Conservation (phyloP, 306 rosid genomes). For the Dalbergia cultrata region DNA sequence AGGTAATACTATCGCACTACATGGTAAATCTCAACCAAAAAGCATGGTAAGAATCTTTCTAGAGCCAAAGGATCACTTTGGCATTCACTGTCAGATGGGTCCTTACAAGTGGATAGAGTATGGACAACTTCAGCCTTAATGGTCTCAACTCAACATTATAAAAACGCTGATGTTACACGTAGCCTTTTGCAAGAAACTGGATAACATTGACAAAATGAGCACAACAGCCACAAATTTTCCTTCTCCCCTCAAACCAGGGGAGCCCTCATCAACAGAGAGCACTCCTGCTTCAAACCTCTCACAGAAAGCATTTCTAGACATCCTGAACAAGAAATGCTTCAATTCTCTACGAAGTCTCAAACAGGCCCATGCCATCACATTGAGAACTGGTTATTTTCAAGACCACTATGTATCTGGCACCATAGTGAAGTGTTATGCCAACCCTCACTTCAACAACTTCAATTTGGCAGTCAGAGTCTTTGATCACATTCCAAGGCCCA, state of each 20-base stretch:
- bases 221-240: slow-evolving; percentile 59
- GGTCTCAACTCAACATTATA: not conserved
- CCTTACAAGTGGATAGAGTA: no score
- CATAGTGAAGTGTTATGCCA: slow-evolving; percentile 55
- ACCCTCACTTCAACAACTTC: slow-evolving; percentile 51
- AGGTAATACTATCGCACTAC: not conserved
- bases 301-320: slow-evolving; percentile 59
- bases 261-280: slow-evolving; percentile 32
- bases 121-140: no score
- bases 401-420: slow-evolving; percentile 72
- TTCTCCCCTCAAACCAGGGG: slow-evolving; percentile 36
- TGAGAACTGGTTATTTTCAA: slow-evolving; percentile 62
- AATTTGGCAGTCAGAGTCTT: slow-evolving; percentile 60
- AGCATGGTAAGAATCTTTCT: not conserved
- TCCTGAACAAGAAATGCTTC: slow-evolving; percentile 56
- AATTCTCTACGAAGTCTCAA: slow-evolving; percentile 56
- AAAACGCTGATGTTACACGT: slow-evolving; percentile 1
- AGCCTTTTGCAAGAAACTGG: slow-evolving; percentile 19
- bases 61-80: no score
- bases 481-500: slow-evolving; percentile 56
- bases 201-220: slow-evolving; percentile 53
- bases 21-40: not conserved
- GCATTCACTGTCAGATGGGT: no score
- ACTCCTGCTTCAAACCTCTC: slow-evolving; percentile 54
- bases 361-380: slow-evolving; percentile 59